Percentiles rank a stretch among this genome's conserved stretches.
These are phyloP conservation scores for Cylindrotheca fusiformis DNA, from an alignment of 108 stramenopile species.

Conservation along the genomic window DNA sequence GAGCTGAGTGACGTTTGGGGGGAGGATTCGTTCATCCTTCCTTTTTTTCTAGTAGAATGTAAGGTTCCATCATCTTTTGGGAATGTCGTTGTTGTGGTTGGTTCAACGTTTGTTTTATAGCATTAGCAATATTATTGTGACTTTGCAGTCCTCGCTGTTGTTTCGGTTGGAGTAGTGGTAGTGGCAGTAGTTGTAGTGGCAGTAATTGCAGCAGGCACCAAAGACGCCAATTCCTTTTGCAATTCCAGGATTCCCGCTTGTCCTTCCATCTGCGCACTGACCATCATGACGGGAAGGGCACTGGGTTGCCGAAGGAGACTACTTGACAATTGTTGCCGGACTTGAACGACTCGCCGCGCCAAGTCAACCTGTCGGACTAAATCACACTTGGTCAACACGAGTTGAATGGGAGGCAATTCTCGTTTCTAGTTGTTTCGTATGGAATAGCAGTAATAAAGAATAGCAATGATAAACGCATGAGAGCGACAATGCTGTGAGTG, in stretches of 20 bases:
- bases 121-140: no score
- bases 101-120: no score
- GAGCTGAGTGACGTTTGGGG: no score
- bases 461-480: slow-evolving; percentile 1
- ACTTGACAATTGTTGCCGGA: slow-evolving; percentile 70
- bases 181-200: no score
- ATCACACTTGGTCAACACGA: slow-evolving; percentile 86
- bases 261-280: slow-evolving; percentile 65
- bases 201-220: slow-evolving; percentile 21
- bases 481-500: background rate
- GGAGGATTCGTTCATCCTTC: no score
- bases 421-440: no score
- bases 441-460: background rate
- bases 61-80: no score
- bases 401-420: slow-evolving; percentile 75
- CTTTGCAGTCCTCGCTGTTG: no score
- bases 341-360: slow-evolving; percentile 64
- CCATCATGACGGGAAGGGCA: slow-evolving; percentile 72
- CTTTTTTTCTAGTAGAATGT: no score
- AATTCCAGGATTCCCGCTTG: slow-evolving; percentile 70
- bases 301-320: slow-evolving; percentile 63
- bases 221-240: slow-evolving; percentile 67
- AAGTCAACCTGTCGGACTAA: slow-evolving; percentile 68
- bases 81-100: no score
- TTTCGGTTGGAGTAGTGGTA: no score